These are phyloP conservation scores for Tylopilus felleus DNA, from an alignment of 768 basidiomycete genomes.

Conservation along the genomic window DNA sequence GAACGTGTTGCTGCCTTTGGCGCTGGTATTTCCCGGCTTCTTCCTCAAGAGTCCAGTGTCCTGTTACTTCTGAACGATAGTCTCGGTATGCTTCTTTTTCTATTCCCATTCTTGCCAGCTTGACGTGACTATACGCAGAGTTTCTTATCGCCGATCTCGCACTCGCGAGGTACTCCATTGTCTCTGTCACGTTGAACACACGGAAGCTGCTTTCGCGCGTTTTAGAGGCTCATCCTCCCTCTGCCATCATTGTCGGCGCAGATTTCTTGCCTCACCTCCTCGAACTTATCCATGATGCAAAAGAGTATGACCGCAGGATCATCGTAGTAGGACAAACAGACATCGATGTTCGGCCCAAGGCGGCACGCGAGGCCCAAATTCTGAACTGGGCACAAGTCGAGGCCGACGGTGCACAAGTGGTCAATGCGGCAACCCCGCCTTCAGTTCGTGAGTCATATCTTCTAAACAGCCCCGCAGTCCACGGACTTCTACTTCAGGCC, in stretches of 20 bases:
- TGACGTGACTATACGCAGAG: constrained; percentile 40
- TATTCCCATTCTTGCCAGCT: background rate
- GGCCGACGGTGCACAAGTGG: constrained; percentile 53
- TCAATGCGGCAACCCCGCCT: constrained; percentile 40
- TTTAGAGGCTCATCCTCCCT: constrained; percentile 61
- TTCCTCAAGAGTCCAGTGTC: constrained; percentile 60
- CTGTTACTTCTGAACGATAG: constrained; percentile 77
- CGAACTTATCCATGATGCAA: constrained; percentile 65
- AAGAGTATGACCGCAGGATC: constrained; percentile 53
- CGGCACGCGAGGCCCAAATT: constrained; percentile 53
- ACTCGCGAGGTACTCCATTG: constrained; percentile 64
- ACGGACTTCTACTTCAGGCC: constrained; percentile 13
- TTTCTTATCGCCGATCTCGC: constrained; percentile 80
- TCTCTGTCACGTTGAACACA: constrained; percentile 63
- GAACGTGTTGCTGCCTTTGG: constrained; percentile 70
- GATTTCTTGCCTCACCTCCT: constrained; percentile 65
- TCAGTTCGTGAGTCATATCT: constrained; percentile 47
- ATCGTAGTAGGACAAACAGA: constrained; percentile 70
- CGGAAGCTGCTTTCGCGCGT: constrained; percentile 59
- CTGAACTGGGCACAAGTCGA: constrained; percentile 70
- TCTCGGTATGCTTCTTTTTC: constrained; percentile 48
- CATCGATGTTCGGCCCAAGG: constrained; percentile 41
- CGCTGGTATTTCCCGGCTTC: constrained; percentile 61
- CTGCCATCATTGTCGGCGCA: constrained; percentile 71
- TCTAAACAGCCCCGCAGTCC: background rate